phyloP scores from a whole-genome alignment of 2,329 filamentous ascomycete genomes.

The Botrytis porri region DNA sequence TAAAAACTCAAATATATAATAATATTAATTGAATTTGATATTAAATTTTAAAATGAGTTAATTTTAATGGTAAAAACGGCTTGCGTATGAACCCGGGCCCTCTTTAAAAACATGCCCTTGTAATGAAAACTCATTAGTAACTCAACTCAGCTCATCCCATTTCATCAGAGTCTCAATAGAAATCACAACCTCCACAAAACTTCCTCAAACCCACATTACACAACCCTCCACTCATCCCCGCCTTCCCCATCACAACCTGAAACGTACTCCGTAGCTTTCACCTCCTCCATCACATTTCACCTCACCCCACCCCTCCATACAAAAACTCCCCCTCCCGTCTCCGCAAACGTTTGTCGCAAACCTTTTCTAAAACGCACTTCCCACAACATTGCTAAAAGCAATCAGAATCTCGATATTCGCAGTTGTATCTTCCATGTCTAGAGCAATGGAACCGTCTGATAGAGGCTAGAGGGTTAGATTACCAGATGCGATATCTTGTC shows the following conservation, averaged over 20 bases:
- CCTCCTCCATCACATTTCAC: constrained; percentile 53
- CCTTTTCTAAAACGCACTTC: constrained; percentile 33
- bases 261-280: constrained; percentile 64
- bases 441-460: constrained; percentile 49
- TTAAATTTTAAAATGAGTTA: too few species aligned
- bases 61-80: too few species aligned
- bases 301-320: constrained; percentile 50
- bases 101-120: too few species aligned
- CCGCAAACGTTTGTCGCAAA: constrained; percentile 27
- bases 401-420: constrained; percentile 32
- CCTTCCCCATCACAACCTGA: constrained; percentile 65
- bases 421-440: constrained; percentile 50
- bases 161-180: too few species aligned
- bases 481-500: constrained; percentile 43
- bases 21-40: too few species aligned
- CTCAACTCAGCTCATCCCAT: background rate
- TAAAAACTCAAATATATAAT: too few species aligned
- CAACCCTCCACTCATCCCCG: constrained; percentile 56
- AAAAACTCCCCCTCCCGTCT: constrained; percentile 55
- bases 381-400: constrained; percentile 28
- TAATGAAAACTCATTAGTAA: background rate
- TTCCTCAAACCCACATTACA: constrained; percentile 51
- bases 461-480: constrained; percentile 49
- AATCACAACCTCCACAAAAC: background rate
- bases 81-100: too few species aligned